Evolutionary conservation across 768 basidiomycete genomes (phyloP), one percentile per base, ranked within the genome.

Genomic region (Vararia minispora): DNA sequence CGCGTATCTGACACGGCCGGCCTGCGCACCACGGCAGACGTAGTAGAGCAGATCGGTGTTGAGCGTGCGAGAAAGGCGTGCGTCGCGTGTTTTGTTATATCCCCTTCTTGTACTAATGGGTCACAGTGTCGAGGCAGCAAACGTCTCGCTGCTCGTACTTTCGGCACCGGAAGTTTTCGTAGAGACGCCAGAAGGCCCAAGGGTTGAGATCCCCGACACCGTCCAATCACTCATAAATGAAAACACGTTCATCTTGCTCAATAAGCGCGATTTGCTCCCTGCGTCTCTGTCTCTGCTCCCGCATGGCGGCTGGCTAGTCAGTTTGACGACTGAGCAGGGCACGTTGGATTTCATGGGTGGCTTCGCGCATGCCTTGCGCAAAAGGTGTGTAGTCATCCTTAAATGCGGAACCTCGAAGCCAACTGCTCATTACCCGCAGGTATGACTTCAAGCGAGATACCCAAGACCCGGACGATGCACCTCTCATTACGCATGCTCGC

Each of bases 1-100:
- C 65, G 82, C 18, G 66, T 90, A 10, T 71, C 79, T 1, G 91
- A 95, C 53, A 94, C 91, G 0, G 91, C 90, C 2, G 91, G 90
- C 1, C 58, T 94, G 10, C 68, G 90, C 21, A 58, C 63, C 40
- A 79, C 83, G 0, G 59, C 70, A 6, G 78, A 89, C 46, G 50
- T 72, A 3, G 79, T 92, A 2, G 90, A 95, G 57, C 66, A 56
- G 23, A 88, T 92, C 31, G 91, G 90, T 0, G 71, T 94, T 13
- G 69, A 83, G 46, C 69, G 82, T 23, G 91, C 89, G 0, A 61
- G 61, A 32, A 61, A 69, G 30, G 66, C 72, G 89, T 89, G 44
- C 48, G 81, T 63, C 9, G 11, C 22, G 18, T 5, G 45, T 32
- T 34, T 30, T 30, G 14, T 22, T 23, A 28, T 25, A 5, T 24